These are phyloP conservation scores for Globisporangium polare DNA, from an alignment of 352 stramenopile genomes.

Conservation along the genomic window DNA sequence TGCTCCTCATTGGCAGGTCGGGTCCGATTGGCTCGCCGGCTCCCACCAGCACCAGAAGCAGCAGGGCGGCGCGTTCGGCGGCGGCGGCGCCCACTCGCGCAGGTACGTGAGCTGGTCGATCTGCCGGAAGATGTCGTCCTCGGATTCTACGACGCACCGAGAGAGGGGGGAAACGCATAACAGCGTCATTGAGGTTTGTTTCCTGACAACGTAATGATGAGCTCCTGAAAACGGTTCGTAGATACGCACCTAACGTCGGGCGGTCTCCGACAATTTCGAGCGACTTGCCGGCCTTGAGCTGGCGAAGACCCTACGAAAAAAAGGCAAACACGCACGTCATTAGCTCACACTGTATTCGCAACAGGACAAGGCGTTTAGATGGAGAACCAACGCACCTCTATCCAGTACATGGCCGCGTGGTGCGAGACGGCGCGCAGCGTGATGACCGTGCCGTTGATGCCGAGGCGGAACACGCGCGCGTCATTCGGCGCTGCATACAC, in stretches of 20 bases:
- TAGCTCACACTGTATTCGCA: not conserved
- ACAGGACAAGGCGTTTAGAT: too few relatives aligned
- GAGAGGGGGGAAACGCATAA: too few relatives aligned
- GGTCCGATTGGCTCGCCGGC: not conserved
- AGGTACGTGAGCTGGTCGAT: conserved; percentile 59
- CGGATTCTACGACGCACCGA: conserved; percentile 36
- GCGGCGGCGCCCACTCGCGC: conserved; percentile 46
- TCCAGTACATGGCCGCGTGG: conserved; percentile 61
- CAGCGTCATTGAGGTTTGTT: too few relatives aligned
- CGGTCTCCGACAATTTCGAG: conserved; percentile 44
- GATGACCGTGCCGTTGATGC: conserved; percentile 64
- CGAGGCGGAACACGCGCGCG: conserved; percentile 45
- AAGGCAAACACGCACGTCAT: not conserved
- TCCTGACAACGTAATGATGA: not conserved
- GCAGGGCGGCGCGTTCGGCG: conserved; percentile 24
- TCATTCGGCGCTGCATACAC: conserved; percentile 20
- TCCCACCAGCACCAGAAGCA: conserved; percentile 27
- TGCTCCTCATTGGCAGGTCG: not conserved
- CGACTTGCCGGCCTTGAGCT: conserved; percentile 40
- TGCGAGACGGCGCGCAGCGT: conserved; percentile 66
- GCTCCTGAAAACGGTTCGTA: too few relatives aligned
- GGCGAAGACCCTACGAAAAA: conserved; percentile 34
- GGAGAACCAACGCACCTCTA: conserved; percentile 32
- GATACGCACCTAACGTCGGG: conserved; percentile 33
- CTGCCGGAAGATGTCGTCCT: conserved; percentile 72